These are phyloP conservation scores for Lachnellula hyalina DNA, from an alignment of 2,329 filamentous ascomycete genomes.

Conservation along the genomic window DNA sequence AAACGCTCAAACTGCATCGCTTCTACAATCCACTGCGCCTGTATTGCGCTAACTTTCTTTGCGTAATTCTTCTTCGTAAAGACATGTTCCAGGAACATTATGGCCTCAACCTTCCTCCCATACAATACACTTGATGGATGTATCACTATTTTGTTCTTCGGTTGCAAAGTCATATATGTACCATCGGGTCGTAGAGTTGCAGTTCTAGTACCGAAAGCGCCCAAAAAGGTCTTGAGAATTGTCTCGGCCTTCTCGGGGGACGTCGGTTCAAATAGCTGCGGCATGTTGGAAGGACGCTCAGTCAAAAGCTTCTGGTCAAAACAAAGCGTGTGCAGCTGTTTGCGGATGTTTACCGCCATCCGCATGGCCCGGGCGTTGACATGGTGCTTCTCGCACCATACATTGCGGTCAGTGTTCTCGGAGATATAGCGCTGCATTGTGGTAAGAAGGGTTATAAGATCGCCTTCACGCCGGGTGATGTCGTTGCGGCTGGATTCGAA, in stretches of 20 bases:
- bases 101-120: slow-evolving; percentile 58
- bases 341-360: slow-evolving; percentile 56
- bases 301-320: slow-evolving; percentile 43
- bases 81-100: slow-evolving; percentile 64
- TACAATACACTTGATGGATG: slow-evolving; percentile 60
- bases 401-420: slow-evolving; percentile 45
- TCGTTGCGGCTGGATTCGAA: slow-evolving; percentile 50
- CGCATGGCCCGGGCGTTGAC: slow-evolving; percentile 57
- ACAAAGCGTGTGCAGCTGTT: slow-evolving; percentile 54
- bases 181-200: slow-evolving; percentile 55
- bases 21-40: slow-evolving; percentile 50
- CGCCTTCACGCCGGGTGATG: slow-evolving; percentile 56
- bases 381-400: slow-evolving; percentile 54
- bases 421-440: slow-evolving; percentile 57
- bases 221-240: slow-evolving; percentile 57
- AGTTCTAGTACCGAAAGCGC: slow-evolving; percentile 55
- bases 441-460: slow-evolving; percentile 59
- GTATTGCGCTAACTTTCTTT: slow-evolving; percentile 59
- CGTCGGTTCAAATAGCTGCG: slow-evolving; percentile 50
- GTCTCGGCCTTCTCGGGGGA: slow-evolving; percentile 49
- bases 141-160: slow-evolving; percentile 55
- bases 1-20: slow-evolving; percentile 16
- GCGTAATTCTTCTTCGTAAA: slow-evolving; percentile 63
- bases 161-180: slow-evolving; percentile 55
- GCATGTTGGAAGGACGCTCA: slow-evolving; percentile 41